phyloP scores from a whole-genome alignment of 2,329 filamentous ascomycete species.

The Thermothelomyces thermophilus region DNA sequence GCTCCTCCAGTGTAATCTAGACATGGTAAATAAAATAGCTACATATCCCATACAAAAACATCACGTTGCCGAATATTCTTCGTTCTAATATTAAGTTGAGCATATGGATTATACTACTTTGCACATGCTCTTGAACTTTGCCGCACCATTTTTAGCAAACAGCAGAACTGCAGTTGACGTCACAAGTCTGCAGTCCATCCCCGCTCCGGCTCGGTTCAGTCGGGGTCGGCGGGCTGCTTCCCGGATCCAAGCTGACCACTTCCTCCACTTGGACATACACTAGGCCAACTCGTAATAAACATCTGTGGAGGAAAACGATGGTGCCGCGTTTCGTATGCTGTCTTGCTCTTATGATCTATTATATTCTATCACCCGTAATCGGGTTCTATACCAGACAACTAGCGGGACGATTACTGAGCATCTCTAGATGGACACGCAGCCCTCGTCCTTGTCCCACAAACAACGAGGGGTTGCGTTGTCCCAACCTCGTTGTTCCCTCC shows the following conservation, averaged over 20 bases:
- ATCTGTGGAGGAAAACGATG: no score
- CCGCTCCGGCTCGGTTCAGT: background rate
- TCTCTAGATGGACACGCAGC: background rate
- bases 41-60: no score
- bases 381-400: conserved; percentile 1
- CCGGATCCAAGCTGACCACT: no score
- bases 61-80: no score
- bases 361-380: conserved; percentile 11
- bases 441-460: background rate
- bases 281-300: no score
- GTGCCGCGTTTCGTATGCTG: no score
- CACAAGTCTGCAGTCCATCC: conserved; percentile 8
- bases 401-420: background rate
- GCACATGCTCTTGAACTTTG: background rate
- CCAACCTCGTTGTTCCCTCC: background rate
- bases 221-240: no score
- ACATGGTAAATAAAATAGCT: no score
- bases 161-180: conserved; percentile 17
- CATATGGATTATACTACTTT: no score
- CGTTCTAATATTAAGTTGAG: background rate
- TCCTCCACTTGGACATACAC: no score
- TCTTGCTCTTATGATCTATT: conserved; percentile 3
- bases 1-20: no score
- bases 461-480: background rate
- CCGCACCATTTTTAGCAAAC: background rate